Evolutionary conservation across 2,329 filamentous ascomycete genomes (phyloP), one percentile per base, ranked within the genome.

Genomic region (Aspergillus sojae): DNA sequence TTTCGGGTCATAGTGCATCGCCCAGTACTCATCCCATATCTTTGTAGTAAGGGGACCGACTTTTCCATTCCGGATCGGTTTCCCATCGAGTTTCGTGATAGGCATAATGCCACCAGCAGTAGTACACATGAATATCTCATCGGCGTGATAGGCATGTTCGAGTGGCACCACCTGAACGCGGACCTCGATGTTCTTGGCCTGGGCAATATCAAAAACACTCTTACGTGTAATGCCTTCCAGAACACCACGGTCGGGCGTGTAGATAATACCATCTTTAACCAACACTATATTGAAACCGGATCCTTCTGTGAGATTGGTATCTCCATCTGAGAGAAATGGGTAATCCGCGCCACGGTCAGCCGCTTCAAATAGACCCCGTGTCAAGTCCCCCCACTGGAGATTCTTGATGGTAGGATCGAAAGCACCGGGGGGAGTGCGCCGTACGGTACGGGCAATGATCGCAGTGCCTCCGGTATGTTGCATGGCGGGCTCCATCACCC

Each of bases 21-120:
- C 75, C 83, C 83, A 85, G 66, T 85, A 85, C 1, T 66, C 71
- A 72, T 85, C 82, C 82, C 83, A 85, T 26, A 85, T 84, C 57
- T 69, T 75, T 70, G 73, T 78, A 0, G 83, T 84, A 14, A 85
- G 70, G 1, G 79, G 75, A 0, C 83, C 83, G 30, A 84, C 61
- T 67, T 79, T 76, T 0, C 82, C 83, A 60, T 74, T 74, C 2
- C 74, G 76, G 0, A 85, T 72, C 0, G 75, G 74, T 58, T 76
- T 66, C 0, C 78, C 82, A 67, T 85, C 83, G 2, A 85, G 70
- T 0, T 59, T 63, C 0, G 81, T 83, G 30, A 85, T 83, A 0
- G 83, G 83, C 83, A 85, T 85, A 21, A 85, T 78, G 0, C 83
- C 83, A 1, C 83, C 83, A 0, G 83, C 83, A 16, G 83, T 85